Conservation (phyloP, 352 stramenopile genomes). For the Globisporangium viniferum region DNA sequence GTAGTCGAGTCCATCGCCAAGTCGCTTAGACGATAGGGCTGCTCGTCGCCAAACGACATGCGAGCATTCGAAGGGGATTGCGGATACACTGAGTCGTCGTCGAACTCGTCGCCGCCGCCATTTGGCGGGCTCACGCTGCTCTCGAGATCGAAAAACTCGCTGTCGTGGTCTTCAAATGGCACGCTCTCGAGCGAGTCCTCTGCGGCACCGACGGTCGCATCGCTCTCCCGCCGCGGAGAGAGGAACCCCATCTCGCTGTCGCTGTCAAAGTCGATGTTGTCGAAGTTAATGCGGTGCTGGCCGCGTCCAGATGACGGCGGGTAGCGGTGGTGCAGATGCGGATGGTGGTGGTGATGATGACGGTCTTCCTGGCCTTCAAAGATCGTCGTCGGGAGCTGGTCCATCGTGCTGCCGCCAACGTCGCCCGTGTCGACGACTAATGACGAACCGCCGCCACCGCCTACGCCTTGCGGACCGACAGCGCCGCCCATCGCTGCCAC, state of each 20-base stretch:
- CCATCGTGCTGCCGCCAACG: conserved; percentile 16
- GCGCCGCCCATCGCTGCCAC: conserved; percentile 6
- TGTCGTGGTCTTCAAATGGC: conserved; percentile 45
- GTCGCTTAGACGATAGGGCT: conserved; percentile 10
- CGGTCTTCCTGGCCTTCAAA: conserved; percentile 42
- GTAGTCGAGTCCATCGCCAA: conserved; percentile 13
- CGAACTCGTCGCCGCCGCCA: conserved; percentile 11
- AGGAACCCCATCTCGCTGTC: conserved; percentile 51
- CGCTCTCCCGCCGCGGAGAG: conserved; percentile 22
- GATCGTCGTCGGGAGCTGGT: conserved; percentile 51
- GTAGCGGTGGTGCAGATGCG: conserved; percentile 13
- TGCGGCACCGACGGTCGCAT: conserved; percentile 12
- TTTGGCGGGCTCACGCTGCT: conserved; percentile 25
- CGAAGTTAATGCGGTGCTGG: conserved; percentile 58
- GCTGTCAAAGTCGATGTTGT: conserved; percentile 40
- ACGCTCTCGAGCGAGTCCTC: conserved; percentile 48
- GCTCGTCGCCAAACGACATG: conserved; percentile 7
- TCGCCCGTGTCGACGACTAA: conserved; percentile 9
- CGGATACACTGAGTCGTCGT: conserved; percentile 21
- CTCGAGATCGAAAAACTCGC: conserved; percentile 53
- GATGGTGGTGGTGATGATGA: conserved; percentile 15
- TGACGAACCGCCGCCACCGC: neutral
- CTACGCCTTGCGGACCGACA: conserved; percentile 20
- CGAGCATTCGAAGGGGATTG: conserved; percentile 9
- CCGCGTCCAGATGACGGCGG: conserved; percentile 46